Percentiles rank a stretch among this genome's conserved stretches.
Evolutionary conservation across 768 basidiomycete genomes (phyloP).

Genomic region (Kwoniella heveanensis): DNA sequence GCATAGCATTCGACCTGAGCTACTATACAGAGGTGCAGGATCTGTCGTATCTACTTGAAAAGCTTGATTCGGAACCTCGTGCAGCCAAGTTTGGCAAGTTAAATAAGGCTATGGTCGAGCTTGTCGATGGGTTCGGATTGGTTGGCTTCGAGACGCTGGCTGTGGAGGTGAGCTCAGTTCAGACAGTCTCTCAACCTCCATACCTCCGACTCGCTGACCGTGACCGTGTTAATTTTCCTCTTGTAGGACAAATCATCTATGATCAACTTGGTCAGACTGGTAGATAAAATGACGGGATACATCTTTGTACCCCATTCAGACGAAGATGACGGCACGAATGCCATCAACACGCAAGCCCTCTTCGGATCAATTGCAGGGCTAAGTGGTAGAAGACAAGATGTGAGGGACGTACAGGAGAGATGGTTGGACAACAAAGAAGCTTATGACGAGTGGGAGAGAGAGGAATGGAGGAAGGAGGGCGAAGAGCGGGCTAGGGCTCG

Average conservation of each 20-base stretch:
- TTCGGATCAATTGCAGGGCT: conserved; percentile 62
- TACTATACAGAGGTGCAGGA: conserved; percentile 99
- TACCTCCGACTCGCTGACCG: background rate
- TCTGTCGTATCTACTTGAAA: conserved; percentile 78
- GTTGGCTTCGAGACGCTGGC: conserved; percentile 97
- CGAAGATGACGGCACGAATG: conserved; percentile 7
- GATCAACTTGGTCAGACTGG: conserved; percentile 76
- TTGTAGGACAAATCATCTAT: conserved; percentile 88
- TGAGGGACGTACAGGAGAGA: conserved; percentile 83
- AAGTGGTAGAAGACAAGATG: conserved; percentile 38
- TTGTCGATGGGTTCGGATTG: conserved; percentile 90
- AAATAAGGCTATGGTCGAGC: conserved; percentile 84
- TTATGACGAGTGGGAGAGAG: conserved; percentile 79
- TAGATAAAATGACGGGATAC: conserved; percentile 92
- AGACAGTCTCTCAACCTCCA: background rate
- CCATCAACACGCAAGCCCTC: conserved; percentile 68
- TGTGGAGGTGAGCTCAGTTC: conserved; percentile 69
- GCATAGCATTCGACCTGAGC: conserved; percentile 88
- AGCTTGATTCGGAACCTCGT: conserved; percentile 63
- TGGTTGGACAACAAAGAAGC: conserved; percentile 85
- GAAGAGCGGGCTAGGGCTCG: conserved; percentile 25
- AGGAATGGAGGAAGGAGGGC: conserved; percentile 69
- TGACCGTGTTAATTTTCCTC: background rate
- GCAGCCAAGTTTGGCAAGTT: conserved; percentile 73
- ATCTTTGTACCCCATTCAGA: conserved; percentile 68